Evolutionary conservation across 768 basidiomycete species (phyloP).

Genomic region (Collybia mongolica): DNA sequence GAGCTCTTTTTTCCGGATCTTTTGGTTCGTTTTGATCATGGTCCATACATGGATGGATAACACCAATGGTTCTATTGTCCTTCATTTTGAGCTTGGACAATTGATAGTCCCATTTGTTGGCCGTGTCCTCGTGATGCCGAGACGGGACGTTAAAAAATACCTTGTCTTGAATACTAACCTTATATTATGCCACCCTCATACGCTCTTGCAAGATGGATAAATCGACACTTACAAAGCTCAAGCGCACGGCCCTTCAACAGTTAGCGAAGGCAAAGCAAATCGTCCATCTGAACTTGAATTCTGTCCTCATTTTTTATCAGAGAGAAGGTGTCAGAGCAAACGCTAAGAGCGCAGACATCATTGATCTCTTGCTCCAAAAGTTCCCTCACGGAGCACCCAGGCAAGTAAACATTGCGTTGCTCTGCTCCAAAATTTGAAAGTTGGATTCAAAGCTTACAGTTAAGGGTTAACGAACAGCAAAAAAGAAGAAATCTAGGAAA

Average conservation of each 20-base stretch:
- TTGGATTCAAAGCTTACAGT: too few relatives aligned
- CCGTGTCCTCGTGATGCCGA: too few relatives aligned
- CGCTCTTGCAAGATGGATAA: conserved; percentile 3
- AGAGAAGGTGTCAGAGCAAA: conserved; percentile 21
- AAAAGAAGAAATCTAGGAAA: neutral
- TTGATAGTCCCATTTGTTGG: too few relatives aligned
- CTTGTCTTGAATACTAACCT: too few relatives aligned
- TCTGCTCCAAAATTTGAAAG: too few relatives aligned
- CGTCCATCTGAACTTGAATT: too few relatives aligned
- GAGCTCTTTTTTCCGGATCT: too few relatives aligned
- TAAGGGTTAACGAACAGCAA: neutral
- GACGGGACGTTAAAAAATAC: too few relatives aligned
- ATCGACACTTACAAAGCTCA: conserved; percentile 9
- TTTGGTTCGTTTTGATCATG: too few relatives aligned
- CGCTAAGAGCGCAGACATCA: conserved; percentile 15
- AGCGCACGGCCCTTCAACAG: conserved; percentile 15
- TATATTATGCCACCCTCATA: neutral
- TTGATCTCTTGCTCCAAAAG: conserved; percentile 12
- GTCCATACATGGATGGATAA: too few relatives aligned
- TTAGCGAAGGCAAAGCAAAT: conserved; percentile 16
- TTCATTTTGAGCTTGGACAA: too few relatives aligned
- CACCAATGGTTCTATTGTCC: too few relatives aligned
- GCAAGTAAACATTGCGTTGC: neutral
- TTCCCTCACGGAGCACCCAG: conserved; percentile 14
- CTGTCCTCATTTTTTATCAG: conserved; percentile 6